Evolutionary conservation across 2,329 filamentous ascomycete genomes (phyloP).

Genomic region (Chaetomium olivaceum): DNA sequence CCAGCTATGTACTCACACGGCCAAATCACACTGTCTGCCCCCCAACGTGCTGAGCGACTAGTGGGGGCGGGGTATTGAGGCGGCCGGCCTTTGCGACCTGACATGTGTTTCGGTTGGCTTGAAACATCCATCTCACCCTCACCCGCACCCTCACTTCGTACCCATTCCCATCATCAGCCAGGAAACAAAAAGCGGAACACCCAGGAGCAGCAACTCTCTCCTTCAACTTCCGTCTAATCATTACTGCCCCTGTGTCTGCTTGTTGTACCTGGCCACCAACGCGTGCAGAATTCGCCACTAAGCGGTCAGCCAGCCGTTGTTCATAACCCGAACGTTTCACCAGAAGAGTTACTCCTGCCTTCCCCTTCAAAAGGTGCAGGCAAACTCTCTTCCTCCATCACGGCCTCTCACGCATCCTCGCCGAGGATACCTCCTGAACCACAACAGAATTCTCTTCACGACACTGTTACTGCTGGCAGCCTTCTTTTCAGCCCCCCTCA

Average conservation of each 20-base stretch:
- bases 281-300: background rate
- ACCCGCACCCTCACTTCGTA: background rate
- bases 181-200: background rate
- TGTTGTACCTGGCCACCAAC: background rate
- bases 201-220: background rate
- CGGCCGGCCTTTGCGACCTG: background rate
- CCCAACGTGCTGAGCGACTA: background rate
- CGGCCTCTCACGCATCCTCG: slow-evolving; percentile 33
- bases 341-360: background rate
- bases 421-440: slow-evolving; percentile 33
- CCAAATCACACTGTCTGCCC: background rate
- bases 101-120: slow-evolving; percentile 6
- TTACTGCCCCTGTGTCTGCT: background rate
- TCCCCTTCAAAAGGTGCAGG: slow-evolving; percentile 28
- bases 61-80: background rate
- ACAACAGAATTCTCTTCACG: slow-evolving; percentile 33
- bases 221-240: background rate
- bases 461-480: slow-evolving; percentile 42
- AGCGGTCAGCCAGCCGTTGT: background rate
- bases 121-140: background rate
- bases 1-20: background rate
- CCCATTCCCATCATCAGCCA: background rate
- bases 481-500: slow-evolving; percentile 44
- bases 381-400: slow-evolving; percentile 31
- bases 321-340: no score